Conservation (phyloP, 2,329 filamentous ascomycete genomes). For the Epichloe baconii region DNA sequence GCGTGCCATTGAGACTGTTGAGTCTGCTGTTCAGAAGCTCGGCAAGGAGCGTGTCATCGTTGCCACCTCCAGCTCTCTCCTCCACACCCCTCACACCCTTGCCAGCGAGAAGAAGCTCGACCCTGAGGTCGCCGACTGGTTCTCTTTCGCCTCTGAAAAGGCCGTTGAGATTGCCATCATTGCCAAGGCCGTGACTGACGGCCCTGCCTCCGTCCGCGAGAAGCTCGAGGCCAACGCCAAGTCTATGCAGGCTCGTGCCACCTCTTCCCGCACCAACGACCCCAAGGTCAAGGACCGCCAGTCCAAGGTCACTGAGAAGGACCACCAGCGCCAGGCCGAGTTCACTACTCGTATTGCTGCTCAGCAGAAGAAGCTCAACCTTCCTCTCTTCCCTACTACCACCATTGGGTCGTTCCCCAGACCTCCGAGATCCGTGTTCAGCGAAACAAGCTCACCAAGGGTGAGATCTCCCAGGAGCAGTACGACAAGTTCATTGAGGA, state of each 20-base stretch:
- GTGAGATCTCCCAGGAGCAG: slow-evolving; percentile 79
- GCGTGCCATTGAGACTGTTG: slow-evolving; percentile 79
- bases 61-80: slow-evolving; percentile 91
- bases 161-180: slow-evolving; percentile 79
- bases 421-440: slow-evolving; percentile 96
- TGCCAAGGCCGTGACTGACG: slow-evolving; percentile 92
- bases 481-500: slow-evolving; percentile 99
- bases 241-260: slow-evolving; percentile 80
- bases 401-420: slow-evolving; percentile 99
- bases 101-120: slow-evolving; percentile 98
- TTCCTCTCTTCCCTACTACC: slow-evolving; percentile 96
- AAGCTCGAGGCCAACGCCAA: slow-evolving; percentile 95
- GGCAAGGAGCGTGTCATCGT: slow-evolving; percentile 97
- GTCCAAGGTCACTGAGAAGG: slow-evolving; percentile 65
- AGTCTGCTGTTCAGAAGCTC: slow-evolving; percentile 83
- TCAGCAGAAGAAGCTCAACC: slow-evolving; percentile 85
- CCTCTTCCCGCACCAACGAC: slow-evolving; percentile 92
- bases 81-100: slow-evolving; percentile 96
- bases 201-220: slow-evolving; percentile 71
- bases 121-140: slow-evolving; percentile 89
- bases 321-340: slow-evolving; percentile 85
- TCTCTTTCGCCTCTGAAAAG: slow-evolving; percentile 97
- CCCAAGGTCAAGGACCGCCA: slow-evolving; percentile 95
- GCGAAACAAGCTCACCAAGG: slow-evolving; percentile 98
- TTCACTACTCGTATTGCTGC: slow-evolving; percentile 76